Evolutionary conservation across 2,329 filamentous ascomycete genomes (phyloP), one percentile per base, ranked within the genome.

Genomic region (Fusarium liriodendri): DNA sequence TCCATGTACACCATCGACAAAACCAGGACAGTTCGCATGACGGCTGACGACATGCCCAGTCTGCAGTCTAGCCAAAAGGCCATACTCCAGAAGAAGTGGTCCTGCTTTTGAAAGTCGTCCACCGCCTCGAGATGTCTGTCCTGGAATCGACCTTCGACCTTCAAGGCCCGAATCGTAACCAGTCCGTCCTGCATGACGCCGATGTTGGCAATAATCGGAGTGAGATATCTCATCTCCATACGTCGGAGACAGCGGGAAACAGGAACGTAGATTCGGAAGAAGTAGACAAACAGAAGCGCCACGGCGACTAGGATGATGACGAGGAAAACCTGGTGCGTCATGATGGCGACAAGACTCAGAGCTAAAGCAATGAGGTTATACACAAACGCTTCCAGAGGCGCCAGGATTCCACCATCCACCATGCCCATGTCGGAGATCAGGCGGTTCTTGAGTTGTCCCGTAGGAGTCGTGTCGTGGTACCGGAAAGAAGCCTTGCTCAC

Each of bases 61-160:
- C 95, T 91, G 78, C 93, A 95, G 80, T 92, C 91, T 3, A 98
- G 87, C 95, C 95, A 98, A 9, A 91, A 90, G 74, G 97, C 94
- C 50, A 97, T 87, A 67, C 92, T 94, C 93, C 95, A 98, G 84
- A 97, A 98, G 83, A 98, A 97, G 81, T 98, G 95, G 78, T 98
- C 95, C 89, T 97, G 97, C 80, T 95, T 95, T 81, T 98, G 95
- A 79, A 98, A 98, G 20, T 91, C 91, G 79, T 98, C 95, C 0
- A 95, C 95, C 0, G 95, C 95, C 3, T 88, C 85, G 37, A 98
- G 92, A 62, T 97, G 94, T 60, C 92, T 89, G 71, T 91, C 89
- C 79, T 97, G 94, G 78, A 98, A 98, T 62, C 93, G 91, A 5
- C 88, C 85, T 76, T 97, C 92, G 1, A 93, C 94, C 58, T 89